A percentile compares a stretch with the other conserved stretches of the same genome.
Evolutionary conservation across 2,329 filamentous ascomycete genomes (phyloP).

Genomic region (Colletotrichum navitas): DNA sequence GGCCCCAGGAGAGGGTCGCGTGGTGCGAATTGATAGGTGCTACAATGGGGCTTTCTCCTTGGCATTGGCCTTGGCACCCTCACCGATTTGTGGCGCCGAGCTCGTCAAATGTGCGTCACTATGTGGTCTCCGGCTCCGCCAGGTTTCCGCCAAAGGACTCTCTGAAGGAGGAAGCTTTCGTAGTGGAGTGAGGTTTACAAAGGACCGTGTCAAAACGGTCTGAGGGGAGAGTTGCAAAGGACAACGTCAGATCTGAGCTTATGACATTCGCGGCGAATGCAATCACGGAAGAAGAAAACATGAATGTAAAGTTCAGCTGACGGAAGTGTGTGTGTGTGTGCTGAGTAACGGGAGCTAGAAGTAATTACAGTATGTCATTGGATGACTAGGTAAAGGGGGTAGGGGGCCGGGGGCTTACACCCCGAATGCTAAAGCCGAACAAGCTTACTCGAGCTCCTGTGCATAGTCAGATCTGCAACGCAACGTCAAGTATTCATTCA

Average conservation of each 20-base stretch:
- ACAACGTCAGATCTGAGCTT: background rate
- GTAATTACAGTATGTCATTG: background rate
- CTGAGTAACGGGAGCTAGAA: background rate
- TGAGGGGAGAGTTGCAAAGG: background rate
- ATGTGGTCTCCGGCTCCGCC: background rate
- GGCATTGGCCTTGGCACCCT: slow-evolving; percentile 34
- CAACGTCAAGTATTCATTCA: background rate
- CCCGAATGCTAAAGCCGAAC: background rate
- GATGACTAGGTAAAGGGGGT: background rate
- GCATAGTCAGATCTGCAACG: background rate
- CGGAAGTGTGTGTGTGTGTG: background rate
- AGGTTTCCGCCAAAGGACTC: background rate
- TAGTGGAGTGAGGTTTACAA: background rate
- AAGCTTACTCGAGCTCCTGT: background rate
- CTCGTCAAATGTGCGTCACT: background rate
- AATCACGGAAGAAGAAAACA: too few species aligned
- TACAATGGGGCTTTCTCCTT: slow-evolving; percentile 21
- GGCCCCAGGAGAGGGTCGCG: slow-evolving; percentile 31
- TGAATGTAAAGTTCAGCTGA: background rate
- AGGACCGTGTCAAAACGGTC: background rate
- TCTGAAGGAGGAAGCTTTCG: too few species aligned
- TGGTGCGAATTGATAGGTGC: slow-evolving; percentile 39
- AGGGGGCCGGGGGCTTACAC: background rate
- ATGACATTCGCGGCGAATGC: too few species aligned
- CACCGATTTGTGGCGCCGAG: slow-evolving; percentile 13